A percentile compares a stretch with the other conserved stretches of the same genome.
Conservation (phyloP, 2,329 filamentous ascomycete genomes). For the Fusarium citri region DNA sequence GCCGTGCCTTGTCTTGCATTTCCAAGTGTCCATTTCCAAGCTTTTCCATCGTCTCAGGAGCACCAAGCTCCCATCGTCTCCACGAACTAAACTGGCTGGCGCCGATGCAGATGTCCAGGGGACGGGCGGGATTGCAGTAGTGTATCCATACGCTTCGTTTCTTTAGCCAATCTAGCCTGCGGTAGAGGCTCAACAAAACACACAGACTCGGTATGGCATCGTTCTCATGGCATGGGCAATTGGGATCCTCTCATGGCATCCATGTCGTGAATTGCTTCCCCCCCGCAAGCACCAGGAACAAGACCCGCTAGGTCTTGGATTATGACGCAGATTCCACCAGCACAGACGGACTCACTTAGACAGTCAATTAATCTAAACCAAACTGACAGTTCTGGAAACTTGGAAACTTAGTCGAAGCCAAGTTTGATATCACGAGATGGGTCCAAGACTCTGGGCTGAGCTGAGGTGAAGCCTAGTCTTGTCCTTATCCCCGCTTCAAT, state of each 20-base stretch:
- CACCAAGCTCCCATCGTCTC: slow-evolving; percentile 2
- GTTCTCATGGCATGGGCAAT: slow-evolving; percentile 7
- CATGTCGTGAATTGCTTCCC: slow-evolving; percentile 26
- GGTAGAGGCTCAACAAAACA: slow-evolving; percentile 23
- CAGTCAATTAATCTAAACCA: slow-evolving; percentile 4
- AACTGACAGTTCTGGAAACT: slow-evolving; percentile 7
- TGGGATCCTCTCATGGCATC: slow-evolving; percentile 23
- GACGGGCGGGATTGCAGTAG: slow-evolving; percentile 2
- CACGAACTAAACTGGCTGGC: slow-evolving; percentile 18
- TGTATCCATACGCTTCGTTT: not conserved
- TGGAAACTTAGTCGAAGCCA: slow-evolving; percentile 7
- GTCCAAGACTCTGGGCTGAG: not conserved
- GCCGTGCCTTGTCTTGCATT: slow-evolving; percentile 29
- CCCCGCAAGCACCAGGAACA: slow-evolving; percentile 18
- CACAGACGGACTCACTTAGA: not conserved
- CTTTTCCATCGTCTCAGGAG: slow-evolving; percentile 7
- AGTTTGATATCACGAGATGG: slow-evolving; percentile 4
- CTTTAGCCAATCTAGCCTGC: not conserved
- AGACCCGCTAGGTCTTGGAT: slow-evolving; percentile 29
- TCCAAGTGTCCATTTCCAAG: slow-evolving; percentile 36
- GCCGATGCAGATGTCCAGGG: slow-evolving; percentile 26
- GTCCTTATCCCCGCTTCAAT: not conserved
- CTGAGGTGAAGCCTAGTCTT: not conserved
- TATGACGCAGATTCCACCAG: slow-evolving; percentile 38
- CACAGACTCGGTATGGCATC: slow-evolving; percentile 1